phyloP scores from a whole-genome alignment of 139 green algal genomes.

The Tetradesmus lagerheimii region DNA sequence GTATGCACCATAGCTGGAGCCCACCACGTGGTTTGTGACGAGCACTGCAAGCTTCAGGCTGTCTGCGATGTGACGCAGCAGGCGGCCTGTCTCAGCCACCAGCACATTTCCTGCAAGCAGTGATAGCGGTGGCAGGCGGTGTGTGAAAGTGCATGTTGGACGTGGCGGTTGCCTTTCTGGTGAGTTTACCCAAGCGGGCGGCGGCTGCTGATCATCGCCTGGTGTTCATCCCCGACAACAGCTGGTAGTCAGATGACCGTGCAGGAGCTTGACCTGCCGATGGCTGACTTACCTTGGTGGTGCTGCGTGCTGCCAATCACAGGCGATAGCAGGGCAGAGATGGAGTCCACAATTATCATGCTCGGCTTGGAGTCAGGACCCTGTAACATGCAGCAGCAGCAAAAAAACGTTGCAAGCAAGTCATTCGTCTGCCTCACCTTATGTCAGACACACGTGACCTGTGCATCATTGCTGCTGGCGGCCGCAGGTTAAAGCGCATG shows the following conservation, averaged over 20 bases:
- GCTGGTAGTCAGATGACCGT: too few species aligned
- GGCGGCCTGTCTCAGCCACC: constrained; percentile 44
- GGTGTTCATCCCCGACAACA: too few species aligned
- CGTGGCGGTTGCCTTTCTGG: too few species aligned
- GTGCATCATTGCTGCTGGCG: too few species aligned
- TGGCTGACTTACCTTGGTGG: constrained; percentile 41
- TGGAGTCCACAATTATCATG: constrained; percentile 67
- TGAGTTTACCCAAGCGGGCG: too few species aligned
- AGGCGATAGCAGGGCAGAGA: constrained; percentile 58
- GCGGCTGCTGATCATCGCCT: too few species aligned
- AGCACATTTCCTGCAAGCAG: constrained; percentile 50
- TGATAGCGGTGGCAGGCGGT: neutral
- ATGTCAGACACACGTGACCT: too few species aligned
- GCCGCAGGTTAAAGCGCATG: too few species aligned
- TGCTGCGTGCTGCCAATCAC: constrained; percentile 58
- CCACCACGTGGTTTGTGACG: constrained; percentile 67
- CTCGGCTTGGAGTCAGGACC: neutral
- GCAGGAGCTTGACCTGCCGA: too few species aligned
- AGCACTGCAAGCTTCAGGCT: constrained; percentile 52
- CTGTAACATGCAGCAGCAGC: neutral
- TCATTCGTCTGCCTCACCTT: too few species aligned
- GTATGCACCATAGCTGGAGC: neutral
- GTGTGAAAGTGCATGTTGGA: too few species aligned
- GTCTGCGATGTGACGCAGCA: constrained; percentile 53
- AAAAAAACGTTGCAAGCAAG: neutral